These are phyloP conservation scores for Elsinoe australis DNA, from an alignment of 2,329 filamentous ascomycete species.

Conservation along the genomic window DNA sequence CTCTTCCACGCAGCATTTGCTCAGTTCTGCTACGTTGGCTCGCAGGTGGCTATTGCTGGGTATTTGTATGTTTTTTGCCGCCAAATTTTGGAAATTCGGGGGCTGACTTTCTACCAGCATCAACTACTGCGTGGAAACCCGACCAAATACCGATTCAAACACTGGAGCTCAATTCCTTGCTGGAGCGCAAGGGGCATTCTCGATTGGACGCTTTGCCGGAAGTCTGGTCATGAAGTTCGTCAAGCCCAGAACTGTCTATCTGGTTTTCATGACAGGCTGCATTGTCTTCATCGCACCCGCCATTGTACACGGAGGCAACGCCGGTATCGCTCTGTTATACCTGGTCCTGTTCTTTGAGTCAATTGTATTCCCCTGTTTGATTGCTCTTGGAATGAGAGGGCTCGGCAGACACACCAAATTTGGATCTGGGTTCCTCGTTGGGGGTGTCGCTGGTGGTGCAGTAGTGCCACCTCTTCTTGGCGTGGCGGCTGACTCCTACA, in stretches of 20 bases:
- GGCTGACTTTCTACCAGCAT: no score
- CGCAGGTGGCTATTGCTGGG: constrained; percentile 53
- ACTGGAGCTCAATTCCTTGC: constrained; percentile 62
- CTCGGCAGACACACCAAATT: constrained; percentile 70
- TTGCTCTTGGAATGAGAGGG: constrained; percentile 68
- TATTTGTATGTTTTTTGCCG: no score
- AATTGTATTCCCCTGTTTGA: constrained; percentile 75
- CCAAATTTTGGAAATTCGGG: no score
- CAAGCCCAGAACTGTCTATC: constrained; percentile 61
- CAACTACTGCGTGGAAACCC: constrained; percentile 55
- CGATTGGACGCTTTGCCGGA: constrained; percentile 63
- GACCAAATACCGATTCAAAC: constrained; percentile 46
- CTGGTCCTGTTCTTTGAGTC: constrained; percentile 75
- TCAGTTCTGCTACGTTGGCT: constrained; percentile 74
- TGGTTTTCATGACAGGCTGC: constrained; percentile 55
- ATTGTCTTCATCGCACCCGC: constrained; percentile 52
- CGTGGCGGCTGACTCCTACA: constrained; percentile 56
- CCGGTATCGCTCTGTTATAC: constrained; percentile 51
- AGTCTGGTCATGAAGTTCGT: constrained; percentile 58
- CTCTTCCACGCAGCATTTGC: constrained; percentile 68
- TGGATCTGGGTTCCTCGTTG: constrained; percentile 65
- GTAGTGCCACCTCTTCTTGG: constrained; percentile 66
- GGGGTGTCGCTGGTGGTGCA: constrained; percentile 66
- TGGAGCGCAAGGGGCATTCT: constrained; percentile 65
- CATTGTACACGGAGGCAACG: constrained; percentile 46